Base-by-base conservation (phyloP, 208 protist genomes). In the Porcisia hertigi region DNA sequence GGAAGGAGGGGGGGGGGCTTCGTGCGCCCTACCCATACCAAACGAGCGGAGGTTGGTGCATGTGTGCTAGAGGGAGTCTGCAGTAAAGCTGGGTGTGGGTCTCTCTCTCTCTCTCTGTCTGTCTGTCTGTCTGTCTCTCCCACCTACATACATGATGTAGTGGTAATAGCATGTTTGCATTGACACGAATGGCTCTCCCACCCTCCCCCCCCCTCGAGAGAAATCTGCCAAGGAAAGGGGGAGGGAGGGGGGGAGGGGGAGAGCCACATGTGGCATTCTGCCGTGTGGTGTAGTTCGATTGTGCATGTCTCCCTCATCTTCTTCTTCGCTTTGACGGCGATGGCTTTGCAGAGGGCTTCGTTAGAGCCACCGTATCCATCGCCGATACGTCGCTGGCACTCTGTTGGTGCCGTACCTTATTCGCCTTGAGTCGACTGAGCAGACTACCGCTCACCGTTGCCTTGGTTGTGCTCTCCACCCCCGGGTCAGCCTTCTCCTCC, bases 361-460 rank as follows among this genome's bases (percentile, higher is more conserved):
- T 65, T 5, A 34, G 36, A 66, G 60, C 2, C 14, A 14, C 60
- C 14, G 60, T 20, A 23, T 20, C 60, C 14, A 6, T 25, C 60
- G 39, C 34, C 34, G 60, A 45, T 25, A 23, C 53, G 57, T 14
- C 34, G 39, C 36, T 1, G 49, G 25, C 20, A n/a, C 41, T 41
- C 66, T 72, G 58, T 14, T 67, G 64, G 3, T 47, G 47, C 47
- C 23, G n/a, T 41, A 16, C 54, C 69, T 58, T 78, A 30, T 60
- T 80, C 12, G 53, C 58, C 39, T 60, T 60, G 59, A 79, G 62
- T 34, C 63, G 58, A 23, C 39, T 34, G 49, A 75, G 70, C 11
- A 81, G 58, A 3, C 49, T 62, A 30, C 55, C n/a, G 60, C 63
- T 76, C 41, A 81, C 69, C 16, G 47, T 65, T n/a, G 77, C 77